phyloP scores from a whole-genome alignment of 176 grass and related monocot genomes.

The Tillandsia leiboldiana region DNA sequence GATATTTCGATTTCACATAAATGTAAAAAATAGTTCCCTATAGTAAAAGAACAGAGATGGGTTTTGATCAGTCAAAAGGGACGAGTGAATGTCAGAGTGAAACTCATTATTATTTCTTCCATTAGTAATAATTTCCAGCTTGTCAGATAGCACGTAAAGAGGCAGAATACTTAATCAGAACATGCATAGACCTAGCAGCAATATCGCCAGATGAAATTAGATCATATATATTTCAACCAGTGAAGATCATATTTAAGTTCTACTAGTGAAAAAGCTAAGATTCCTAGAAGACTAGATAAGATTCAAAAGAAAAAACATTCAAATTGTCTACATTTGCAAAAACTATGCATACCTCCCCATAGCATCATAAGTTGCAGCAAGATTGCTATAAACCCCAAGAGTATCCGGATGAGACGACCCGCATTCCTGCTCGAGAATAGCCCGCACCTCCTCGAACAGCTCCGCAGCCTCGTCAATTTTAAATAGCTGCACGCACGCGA shows the following conservation, averaged over 20 bases:
- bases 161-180: no score
- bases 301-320: background rate
- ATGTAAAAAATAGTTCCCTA: no score
- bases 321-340: background rate
- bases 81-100: no score
- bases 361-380: constrained; percentile 91
- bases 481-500: constrained; percentile 92
- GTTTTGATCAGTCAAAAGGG: no score
- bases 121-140: no score
- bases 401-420: constrained; percentile 74
- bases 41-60: no score
- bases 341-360: constrained; percentile 69
- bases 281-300: background rate
- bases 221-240: background rate
- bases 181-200: no score
- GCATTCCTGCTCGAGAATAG: constrained; percentile 79
- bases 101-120: no score
- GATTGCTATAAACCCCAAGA: constrained; percentile 90
- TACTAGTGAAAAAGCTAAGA: background rate
- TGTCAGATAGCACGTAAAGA: no score
- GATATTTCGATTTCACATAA: no score
- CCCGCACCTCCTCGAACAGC: constrained; percentile 83
- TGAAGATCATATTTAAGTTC: background rate
- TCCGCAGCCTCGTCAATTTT: constrained; percentile 95
- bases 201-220: background rate